A percentile compares a stretch with the other conserved stretches of the same genome.
phyloP scores from a whole-genome alignment of 306 rosid species.

The Alnus rubra region DNA sequence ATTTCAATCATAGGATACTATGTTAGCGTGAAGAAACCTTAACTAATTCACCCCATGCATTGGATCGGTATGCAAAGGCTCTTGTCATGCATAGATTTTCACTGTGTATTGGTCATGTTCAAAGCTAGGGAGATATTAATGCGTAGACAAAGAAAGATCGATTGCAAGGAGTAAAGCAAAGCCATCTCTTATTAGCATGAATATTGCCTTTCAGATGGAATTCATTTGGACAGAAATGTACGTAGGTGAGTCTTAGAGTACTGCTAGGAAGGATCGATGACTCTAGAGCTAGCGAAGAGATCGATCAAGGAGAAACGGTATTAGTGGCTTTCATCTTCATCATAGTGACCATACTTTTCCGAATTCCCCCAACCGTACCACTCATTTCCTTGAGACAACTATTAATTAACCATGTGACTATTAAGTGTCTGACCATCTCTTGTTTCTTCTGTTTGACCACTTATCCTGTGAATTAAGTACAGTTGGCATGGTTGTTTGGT shows the following conservation, averaged over 20 bases:
- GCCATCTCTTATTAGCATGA: not conserved
- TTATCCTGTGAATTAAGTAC: not conserved
- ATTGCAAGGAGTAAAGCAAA: not conserved
- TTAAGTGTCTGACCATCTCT: not conserved
- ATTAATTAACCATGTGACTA: not conserved
- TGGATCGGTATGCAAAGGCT: not conserved
- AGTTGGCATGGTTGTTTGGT: not conserved
- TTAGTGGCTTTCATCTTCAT: slow-evolving; percentile 7
- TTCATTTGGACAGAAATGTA: slow-evolving; percentile 18
- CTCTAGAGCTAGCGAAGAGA: not conserved
- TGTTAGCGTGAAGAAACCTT: not conserved
- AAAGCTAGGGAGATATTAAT: not conserved
- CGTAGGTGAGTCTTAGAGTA: not conserved
- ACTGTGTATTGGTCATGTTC: too few relatives aligned
- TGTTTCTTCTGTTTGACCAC: not conserved
- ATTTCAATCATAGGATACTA: not conserved
- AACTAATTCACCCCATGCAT: not conserved
- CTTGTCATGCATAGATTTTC: not conserved
- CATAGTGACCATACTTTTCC: not conserved
- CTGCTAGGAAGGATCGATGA: not conserved
- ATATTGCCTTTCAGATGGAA: not conserved
- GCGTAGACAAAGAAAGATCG: not conserved
- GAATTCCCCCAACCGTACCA: slow-evolving; percentile 16
- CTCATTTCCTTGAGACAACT: slow-evolving; percentile 7
- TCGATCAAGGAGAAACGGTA: not conserved